Conservation (phyloP, 148 eudicot species). For the Cornus florida region DNA sequence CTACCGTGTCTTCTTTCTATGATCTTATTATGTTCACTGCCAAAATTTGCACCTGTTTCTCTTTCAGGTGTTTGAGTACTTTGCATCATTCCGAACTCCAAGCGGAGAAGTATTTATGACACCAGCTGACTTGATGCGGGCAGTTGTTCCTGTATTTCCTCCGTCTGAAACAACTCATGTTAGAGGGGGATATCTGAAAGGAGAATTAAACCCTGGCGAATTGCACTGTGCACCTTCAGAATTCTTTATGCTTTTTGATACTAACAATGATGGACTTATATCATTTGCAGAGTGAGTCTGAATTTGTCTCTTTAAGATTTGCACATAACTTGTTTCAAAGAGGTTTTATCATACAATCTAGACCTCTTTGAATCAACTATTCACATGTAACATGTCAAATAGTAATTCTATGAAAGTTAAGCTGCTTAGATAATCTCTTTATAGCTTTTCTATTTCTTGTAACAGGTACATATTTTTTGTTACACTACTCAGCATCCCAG, state of each 20-base stretch:
- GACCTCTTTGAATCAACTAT: neutral
- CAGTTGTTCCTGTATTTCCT: constrained; percentile 86
- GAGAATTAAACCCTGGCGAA: constrained; percentile 57
- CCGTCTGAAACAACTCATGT: constrained; percentile 66
- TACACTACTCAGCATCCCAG: constrained; percentile 70
- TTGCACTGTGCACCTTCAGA: constrained; percentile 69
- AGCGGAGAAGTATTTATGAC: constrained; percentile 76
- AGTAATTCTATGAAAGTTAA: too few species aligned
- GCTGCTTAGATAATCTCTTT: neutral
- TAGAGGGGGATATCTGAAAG: constrained; percentile 67
- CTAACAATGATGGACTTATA: constrained; percentile 73
- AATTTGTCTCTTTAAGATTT: neutral
- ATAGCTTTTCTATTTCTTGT: neutral
- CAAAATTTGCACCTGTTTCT: neutral
- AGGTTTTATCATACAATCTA: neutral
- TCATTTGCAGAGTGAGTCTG: constrained; percentile 79
- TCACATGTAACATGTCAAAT: neutral
- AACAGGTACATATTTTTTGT: constrained; percentile 65
- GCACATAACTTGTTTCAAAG: neutral
- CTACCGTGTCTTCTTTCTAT: neutral
- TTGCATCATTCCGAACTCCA: constrained; percentile 51
- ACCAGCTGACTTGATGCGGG: constrained; percentile 84
- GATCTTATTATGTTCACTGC: neutral
- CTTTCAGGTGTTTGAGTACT: constrained; percentile 84
- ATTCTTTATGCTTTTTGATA: constrained; percentile 93